Evolutionary conservation across 164 flowering plant species (phyloP).

Genomic region (Saururus chinensis): DNA sequence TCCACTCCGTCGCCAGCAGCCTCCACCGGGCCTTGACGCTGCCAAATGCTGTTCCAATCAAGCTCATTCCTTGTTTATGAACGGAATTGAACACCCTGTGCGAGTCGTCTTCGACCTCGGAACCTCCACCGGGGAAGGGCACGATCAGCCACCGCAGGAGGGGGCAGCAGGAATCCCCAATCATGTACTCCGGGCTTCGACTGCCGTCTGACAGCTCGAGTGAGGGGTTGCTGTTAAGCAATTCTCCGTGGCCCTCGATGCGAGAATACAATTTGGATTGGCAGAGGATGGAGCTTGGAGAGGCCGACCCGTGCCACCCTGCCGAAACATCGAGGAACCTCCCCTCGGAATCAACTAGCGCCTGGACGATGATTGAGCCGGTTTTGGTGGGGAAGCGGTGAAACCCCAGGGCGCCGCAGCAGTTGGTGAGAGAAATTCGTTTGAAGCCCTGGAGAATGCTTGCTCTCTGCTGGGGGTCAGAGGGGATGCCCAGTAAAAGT

Average conservation of each 20-base stretch:
- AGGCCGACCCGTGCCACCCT: slow-evolving; percentile 60
- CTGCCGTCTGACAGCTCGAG: slow-evolving; percentile 27
- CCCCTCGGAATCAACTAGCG: slow-evolving; percentile 71
- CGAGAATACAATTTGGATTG: slow-evolving; percentile 38
- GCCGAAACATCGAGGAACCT: slow-evolving; percentile 79
- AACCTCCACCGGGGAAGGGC: slow-evolving; percentile 24
- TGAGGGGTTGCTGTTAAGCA: slow-evolving; percentile 32
- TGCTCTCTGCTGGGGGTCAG: slow-evolving; percentile 24
- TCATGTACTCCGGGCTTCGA: slow-evolving; percentile 44
- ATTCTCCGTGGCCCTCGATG: slow-evolving; percentile 40
- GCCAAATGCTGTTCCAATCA: slow-evolving; percentile 41
- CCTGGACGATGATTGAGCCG: slow-evolving; percentile 43
- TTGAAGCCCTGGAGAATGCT: neutral
- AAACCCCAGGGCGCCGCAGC: slow-evolving; percentile 61
- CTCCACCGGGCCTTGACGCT: slow-evolving; percentile 44
- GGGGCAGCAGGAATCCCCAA: slow-evolving; percentile 71
- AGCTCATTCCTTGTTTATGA: slow-evolving; percentile 37
- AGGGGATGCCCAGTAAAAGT: slow-evolving; percentile 26
- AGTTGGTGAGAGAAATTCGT: slow-evolving; percentile 61
- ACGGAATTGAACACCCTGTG: slow-evolving; percentile 39
- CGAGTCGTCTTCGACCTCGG: slow-evolving; percentile 13
- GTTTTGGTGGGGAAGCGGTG: slow-evolving; percentile 22
- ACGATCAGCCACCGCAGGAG: slow-evolving; percentile 65
- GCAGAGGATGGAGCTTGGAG: slow-evolving; percentile 31
- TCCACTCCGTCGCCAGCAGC: slow-evolving; percentile 48